Base-by-base conservation (phyloP, 306 rosid genomes). In the Castanospermum australe region DNA sequence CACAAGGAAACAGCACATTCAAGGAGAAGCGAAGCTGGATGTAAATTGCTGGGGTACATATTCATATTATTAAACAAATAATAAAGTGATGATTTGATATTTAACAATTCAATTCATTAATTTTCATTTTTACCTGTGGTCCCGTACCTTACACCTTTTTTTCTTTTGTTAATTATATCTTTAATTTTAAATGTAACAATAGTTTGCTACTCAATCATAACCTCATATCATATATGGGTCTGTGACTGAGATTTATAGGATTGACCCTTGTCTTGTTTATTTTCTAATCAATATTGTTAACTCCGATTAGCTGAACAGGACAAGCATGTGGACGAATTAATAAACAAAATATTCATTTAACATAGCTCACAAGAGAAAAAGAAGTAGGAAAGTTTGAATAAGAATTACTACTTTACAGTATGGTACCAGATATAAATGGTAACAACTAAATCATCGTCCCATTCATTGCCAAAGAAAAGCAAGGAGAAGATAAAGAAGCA, bases 401-500 rank as follows among this genome's bases (percentile, higher is more conserved):
- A 60, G 59, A 71, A 21, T 63, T 74, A 67, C 82, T 12, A 35
- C 42, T 42, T 77, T 36, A 67, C 83, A 81, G 66, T 22, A 7
- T 20, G 51, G 15, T n/a, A 45, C 72, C 5, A 15, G 4, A 33
- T 45, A 72, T 35, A 85, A 74, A 73, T 51, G 69, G 38, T 5
- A 55, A 47, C 52, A 70, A 10, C 22, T 73, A 57, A 48, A 56
- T 82, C 36, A 67, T 44, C 62, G 41, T 30, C 62, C 41, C 48
- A 47, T 51, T 15, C 71, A 64, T 71, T 22, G 15, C 76, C 41
- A 64, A 71, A 78, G 57, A 56, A 66, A 67, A 60, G 56, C 56
- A 71, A 50, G 64, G 84, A 78, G 67, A 78, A 63, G 77, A 15
- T 51, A 71, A 54, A 69, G 64, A 45, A 77, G 55, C 77, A 54